Base-by-base conservation (phyloP, 768 basidiomycete genomes). In the Lactarius evosmus region DNA sequence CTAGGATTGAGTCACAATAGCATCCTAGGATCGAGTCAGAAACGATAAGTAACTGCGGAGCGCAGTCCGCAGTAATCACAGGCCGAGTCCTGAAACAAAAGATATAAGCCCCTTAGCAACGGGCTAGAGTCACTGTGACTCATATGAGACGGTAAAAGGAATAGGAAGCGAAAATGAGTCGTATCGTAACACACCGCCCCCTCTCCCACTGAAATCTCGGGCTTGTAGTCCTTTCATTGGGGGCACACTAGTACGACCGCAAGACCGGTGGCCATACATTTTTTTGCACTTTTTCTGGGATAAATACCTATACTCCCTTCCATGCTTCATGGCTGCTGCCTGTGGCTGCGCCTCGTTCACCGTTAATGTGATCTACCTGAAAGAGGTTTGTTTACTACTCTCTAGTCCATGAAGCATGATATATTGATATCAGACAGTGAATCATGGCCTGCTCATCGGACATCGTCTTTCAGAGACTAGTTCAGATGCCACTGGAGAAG, bases 311-410 rank as follows among this genome's bases (percentile, higher is more conserved):
- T 71, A 71, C 57, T 69, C 70, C 67, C 75, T 22, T 72, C 74
- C 51, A 70, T 72, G 1, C 69, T 75, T 74, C 12, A 69, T 79
- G 12, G n/a, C 44, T 77, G 2, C 66, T 75, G 7, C 30, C 74
- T 76, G 17, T 68, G 78, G 9, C 70, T 71, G 4, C 75, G 74
- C 64, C 77, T 77, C 58, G 72, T 72, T 0, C 44, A 36, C 71
- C 7, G 66, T 40, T 14, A 32, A 22, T 7, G 56, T 27, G 3
- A 6, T 57, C 27, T 62, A 34, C 55, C 34, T 62, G 25, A 33
- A 62, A 29, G 61, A 62, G 56, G 61, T 62, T 36, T 7, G 46
- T 57, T 40, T 12, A 4, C 33, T 17, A n/a, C n/a, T 14, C 14
- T 38, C 17, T 11, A 6, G 19, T 22, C n/a, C n/a, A n/a, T n/a